These are phyloP conservation scores for Rosellinia necatrix DNA, from an alignment of 2,329 filamentous ascomycete genomes.

Conservation along the genomic window DNA sequence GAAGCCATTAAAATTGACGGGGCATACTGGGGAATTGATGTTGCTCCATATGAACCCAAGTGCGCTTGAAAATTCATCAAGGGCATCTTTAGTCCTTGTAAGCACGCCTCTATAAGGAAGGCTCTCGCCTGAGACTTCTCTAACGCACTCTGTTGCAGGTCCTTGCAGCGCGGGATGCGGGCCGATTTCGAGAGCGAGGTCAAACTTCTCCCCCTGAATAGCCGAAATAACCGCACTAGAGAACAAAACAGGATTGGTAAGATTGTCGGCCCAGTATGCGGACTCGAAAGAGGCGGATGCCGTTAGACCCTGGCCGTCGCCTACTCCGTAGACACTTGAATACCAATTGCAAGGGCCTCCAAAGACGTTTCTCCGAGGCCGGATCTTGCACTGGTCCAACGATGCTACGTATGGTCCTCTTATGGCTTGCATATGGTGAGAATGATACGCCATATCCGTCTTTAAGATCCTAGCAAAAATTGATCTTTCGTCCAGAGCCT, in stretches of 20 bases:
- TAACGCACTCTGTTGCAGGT: neutral
- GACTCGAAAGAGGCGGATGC: neutral
- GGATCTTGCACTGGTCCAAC: neutral
- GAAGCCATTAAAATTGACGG: neutral
- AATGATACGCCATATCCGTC: conserved; percentile 47
- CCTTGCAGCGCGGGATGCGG: conserved; percentile 11
- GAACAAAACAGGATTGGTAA: conserved; percentile 15
- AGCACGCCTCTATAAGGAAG: neutral
- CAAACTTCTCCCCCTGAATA: neutral
- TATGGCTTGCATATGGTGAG: conserved; percentile 43
- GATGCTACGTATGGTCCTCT: neutral
- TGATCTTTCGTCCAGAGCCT: conserved; percentile 18
- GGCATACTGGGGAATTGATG: neutral
- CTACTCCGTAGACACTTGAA: conserved; percentile 19
- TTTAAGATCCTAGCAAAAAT: conserved; percentile 37
- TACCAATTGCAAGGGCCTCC: conserved; percentile 24
- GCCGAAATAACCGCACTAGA: neutral
- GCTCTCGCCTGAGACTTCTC: neutral
- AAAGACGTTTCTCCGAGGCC: neutral
- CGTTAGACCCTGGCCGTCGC: neutral
- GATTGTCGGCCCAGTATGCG: conserved; percentile 10
- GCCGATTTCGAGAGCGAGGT: conserved; percentile 13
- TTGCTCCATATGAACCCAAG: neutral
- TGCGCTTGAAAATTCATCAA: neutral
- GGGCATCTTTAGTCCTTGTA: neutral